Evolutionary conservation across 208 protist species (phyloP), one percentile per base, ranked within the genome.

Genomic region (Trypanosoma avium): DNA sequence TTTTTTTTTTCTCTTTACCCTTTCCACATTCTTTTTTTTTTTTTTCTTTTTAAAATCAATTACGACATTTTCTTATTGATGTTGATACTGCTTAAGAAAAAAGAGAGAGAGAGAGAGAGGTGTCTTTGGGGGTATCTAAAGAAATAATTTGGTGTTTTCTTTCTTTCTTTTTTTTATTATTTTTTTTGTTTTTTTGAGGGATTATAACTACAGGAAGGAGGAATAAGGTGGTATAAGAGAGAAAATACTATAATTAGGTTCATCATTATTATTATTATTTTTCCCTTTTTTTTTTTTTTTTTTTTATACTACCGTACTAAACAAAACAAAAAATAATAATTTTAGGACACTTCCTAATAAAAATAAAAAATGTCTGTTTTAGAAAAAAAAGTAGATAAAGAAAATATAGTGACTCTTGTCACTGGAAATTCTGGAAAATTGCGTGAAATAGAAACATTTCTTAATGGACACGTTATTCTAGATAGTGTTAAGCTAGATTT

Each of bases 401-500:
- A 50, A 2, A 4, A 24, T 10, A 24, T 8, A 22, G 40, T 85
- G 4, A 72, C 84, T 42, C 89, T 99, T 73, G 95, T 99, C 9
- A 99, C 98, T 7, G 97, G 97, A 19, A 99, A 99, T 70, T 84
- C 73, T 3, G 98, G 98, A n/a, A 99, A 99, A 73, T 79, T 99
- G 19, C 71, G 71, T 21, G 98, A 99, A 73, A 97, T 99, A 54
- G 54, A 75, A 80, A 43, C 69, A 57, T 73, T 95, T 94, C 58
- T 88, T 88, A 40, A 75, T 50, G 32, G 67, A 46, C n/a, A 59
- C 21, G 48, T 97, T 29, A 77, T 94, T 55, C 68, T 97, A 29
- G 72, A 85, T 22, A 78, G 72, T 13, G 43, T 86, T 4, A 72
- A 84, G 29, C 21, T 97, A 0, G 82, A 95, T 56, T 56, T 99